phyloP scores from a whole-genome alignment of 345 rosid species.

The Gossypium ekmanianum region DNA sequence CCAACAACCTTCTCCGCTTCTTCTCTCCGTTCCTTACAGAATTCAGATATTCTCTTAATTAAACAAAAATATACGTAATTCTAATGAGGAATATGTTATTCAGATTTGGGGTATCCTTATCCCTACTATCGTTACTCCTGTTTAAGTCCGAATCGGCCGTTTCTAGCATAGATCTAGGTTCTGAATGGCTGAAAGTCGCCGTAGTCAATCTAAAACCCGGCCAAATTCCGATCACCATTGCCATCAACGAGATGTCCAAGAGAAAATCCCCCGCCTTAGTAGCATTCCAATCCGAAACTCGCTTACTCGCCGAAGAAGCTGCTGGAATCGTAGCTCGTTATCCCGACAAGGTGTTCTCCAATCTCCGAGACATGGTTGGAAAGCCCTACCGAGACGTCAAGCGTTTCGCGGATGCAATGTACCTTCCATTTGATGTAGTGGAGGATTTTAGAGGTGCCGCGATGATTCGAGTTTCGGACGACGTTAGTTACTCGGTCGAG shows the following conservation, averaged over 20 bases:
- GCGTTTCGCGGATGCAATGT: conserved; percentile 49
- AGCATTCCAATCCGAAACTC: conserved; percentile 67
- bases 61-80: background rate
- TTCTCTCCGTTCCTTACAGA: conserved; percentile 6
- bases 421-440: conserved; percentile 62
- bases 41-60: background rate
- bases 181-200: conserved; percentile 89
- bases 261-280: conserved; percentile 87
- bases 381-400: conserved; percentile 71
- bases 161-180: conserved; percentile 91
- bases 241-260: conserved; percentile 98
- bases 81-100: conserved; percentile 33
- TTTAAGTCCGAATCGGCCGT: conserved; percentile 70
- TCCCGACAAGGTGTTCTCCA: conserved; percentile 77
- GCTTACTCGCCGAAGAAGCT: conserved; percentile 91
- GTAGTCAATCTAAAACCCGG: conserved; percentile 86
- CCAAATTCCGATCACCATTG: conserved; percentile 85
- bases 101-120: conserved; percentile 33
- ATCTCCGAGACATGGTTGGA: conserved; percentile 76
- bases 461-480: conserved; percentile 54
- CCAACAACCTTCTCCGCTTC: background rate
- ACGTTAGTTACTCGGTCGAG: conserved; percentile 56
- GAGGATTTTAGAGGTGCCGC: conserved; percentile 81
- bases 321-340: conserved; percentile 86
- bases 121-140: conserved; percentile 26